Evolutionary conservation across 805 yeast species (phyloP).

Genomic region (Naumovozyma dairenensis): DNA sequence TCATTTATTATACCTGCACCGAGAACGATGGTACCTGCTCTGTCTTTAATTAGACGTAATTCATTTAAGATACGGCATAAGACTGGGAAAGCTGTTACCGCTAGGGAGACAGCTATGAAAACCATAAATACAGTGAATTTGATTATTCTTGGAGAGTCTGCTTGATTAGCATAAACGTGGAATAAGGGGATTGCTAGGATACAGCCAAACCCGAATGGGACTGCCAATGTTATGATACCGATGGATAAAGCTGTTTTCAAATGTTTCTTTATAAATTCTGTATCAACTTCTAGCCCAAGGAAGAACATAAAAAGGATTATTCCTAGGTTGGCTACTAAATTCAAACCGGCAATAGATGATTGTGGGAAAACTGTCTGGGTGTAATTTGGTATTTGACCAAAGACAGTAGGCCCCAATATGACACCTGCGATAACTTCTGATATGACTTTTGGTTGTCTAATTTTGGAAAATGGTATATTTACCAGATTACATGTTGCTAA

Average conservation of each 20-base stretch:
- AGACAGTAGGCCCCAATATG: slow-evolving; percentile 61
- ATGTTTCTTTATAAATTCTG: slow-evolving; percentile 52
- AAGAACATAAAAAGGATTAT: slow-evolving; percentile 65
- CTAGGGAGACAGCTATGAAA: slow-evolving; percentile 73
- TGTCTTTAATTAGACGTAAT: slow-evolving; percentile 55
- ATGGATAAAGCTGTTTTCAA: slow-evolving; percentile 53
- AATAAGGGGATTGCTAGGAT: slow-evolving; percentile 60
- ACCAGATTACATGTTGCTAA: slow-evolving; percentile 48
- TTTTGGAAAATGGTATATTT: slow-evolving; percentile 47
- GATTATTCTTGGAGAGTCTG: slow-evolving; percentile 27
- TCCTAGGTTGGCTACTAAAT: slow-evolving; percentile 64
- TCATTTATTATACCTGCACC: slow-evolving; percentile 81
- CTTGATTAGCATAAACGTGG: slow-evolving; percentile 38
- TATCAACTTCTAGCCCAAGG: slow-evolving; percentile 72
- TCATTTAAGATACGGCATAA: slow-evolving; percentile 71
- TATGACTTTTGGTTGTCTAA: slow-evolving; percentile 72
- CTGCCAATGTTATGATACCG: slow-evolving; percentile 61
- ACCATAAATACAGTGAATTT: slow-evolving; percentile 69
- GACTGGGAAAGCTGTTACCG: slow-evolving; percentile 82
- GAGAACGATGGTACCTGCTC: slow-evolving; percentile 63
- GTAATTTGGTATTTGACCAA: slow-evolving; percentile 64
- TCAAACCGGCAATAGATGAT: slow-evolving; percentile 51
- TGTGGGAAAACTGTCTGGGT: slow-evolving; percentile 55
- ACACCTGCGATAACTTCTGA: slow-evolving; percentile 77
- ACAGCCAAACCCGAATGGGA: slow-evolving; percentile 76